phyloP scores from a whole-genome alignment of 495 filamentous ascomycete genomes.

The Parathielavia appendiculata region DNA sequence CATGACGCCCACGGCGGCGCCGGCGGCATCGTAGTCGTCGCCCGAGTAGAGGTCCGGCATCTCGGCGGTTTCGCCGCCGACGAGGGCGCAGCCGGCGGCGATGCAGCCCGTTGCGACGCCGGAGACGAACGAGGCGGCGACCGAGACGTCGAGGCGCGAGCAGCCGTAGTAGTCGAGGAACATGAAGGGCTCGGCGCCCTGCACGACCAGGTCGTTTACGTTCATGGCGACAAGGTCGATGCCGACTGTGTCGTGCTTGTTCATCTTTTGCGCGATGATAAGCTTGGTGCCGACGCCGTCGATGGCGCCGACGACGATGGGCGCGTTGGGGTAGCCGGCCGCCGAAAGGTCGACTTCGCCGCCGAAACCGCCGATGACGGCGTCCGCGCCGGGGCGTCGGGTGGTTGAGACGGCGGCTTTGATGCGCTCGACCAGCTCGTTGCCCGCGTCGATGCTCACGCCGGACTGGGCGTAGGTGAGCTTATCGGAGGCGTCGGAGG shows the following conservation, averaged over 20 bases:
- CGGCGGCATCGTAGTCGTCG: slow-evolving; percentile 85
- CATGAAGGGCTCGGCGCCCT: slow-evolving; percentile 87
- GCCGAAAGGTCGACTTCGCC: slow-evolving; percentile 76
- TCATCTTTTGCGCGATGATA: slow-evolving; percentile 82
- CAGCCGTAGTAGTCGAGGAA: slow-evolving; percentile 97
- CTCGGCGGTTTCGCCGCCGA: slow-evolving; percentile 94
- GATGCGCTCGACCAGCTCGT: slow-evolving; percentile 83
- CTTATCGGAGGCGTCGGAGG: slow-evolving; percentile 38
- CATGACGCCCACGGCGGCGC: slow-evolving; percentile 81
- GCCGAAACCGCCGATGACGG: slow-evolving; percentile 91
- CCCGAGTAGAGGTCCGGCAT: slow-evolving; percentile 88
- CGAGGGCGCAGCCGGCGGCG: slow-evolving; percentile 76
- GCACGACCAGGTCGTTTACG: slow-evolving; percentile 93
- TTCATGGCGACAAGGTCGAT: slow-evolving; percentile 98
- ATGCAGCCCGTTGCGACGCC: slow-evolving; percentile 82
- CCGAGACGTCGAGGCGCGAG: slow-evolving; percentile 69
- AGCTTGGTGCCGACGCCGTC: slow-evolving; percentile 97
- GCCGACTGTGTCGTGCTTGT: slow-evolving; percentile 86
- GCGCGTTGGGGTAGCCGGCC: slow-evolving; percentile 68
- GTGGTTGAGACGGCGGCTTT: slow-evolving; percentile 78
- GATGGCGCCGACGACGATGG: slow-evolving; percentile 81
- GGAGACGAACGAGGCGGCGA: slow-evolving; percentile 75
- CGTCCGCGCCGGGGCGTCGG: slow-evolving; percentile 74
- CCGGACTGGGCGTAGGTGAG: slow-evolving; percentile 92
- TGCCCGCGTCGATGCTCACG: slow-evolving; percentile 88